Evolutionary conservation across 192 early-diverging fungal species (phyloP), one percentile per base, ranked within the genome.

Genomic region (Entomortierella lignicola): DNA sequence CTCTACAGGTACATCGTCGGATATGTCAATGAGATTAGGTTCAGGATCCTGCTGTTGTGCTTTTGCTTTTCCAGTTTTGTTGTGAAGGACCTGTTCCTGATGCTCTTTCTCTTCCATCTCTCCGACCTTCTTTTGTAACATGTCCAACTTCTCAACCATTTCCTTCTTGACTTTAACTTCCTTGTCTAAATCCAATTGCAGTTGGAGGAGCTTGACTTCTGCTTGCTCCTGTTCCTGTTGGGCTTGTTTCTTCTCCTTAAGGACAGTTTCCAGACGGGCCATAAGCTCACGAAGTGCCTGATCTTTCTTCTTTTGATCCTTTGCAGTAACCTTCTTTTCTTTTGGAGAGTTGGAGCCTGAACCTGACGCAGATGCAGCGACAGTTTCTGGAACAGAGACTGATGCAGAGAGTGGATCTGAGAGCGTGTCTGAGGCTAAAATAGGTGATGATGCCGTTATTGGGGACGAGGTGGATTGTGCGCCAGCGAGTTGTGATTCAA

Each of bases 241-340:
- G 0, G 66, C 75, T 41, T 79, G 75, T 37, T 79, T 79, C 57
- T 79, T 79, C 43, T 79, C 75, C 63, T 79, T 79, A 17, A 79
- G 54, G 26, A 79, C 75, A 25, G 30, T 59, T 5, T 79, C 75
- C 8, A 79, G 56, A 54, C 75, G 66, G 39, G 50, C 44, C 75
- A 79, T 79, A n/a, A 79, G 55, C 48, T 79, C 75, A 1, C 75
- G 66, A 0, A 79, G 50, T 1, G 75, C 75, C 21, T 69, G 67
- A 47, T 79, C 75, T 29, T 66, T 79, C 55, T 77, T 77, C 75
- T 70, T 79, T 60, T 79, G 75, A 7, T 79, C 75, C 51, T 79
- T 79, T 13, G 42, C 57, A 4, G 51, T 32, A 1, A 41, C 18
- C 32, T 79, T 79, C 52, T 79, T 79, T n/a, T 79, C 75, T 13